Evolutionary conservation across 495 filamentous ascomycete genomes (phyloP), one percentile per base, ranked within the genome.

Genomic region (Eremomyces bilateralis): DNA sequence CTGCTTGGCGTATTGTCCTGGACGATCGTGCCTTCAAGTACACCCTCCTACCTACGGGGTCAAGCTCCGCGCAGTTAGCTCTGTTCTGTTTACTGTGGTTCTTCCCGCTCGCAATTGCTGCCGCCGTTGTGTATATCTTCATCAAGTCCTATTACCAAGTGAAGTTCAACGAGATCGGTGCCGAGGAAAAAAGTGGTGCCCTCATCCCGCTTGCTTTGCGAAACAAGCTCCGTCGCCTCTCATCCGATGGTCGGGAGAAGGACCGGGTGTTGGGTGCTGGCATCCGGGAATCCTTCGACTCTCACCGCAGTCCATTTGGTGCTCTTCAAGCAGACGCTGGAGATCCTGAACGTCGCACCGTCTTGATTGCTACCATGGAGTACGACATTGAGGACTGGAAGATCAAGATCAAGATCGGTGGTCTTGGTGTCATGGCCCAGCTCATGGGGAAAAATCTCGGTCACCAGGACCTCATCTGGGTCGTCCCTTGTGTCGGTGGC

Each of bases 321-420:
- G n/a, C n/a, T n/a, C n/a, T n/a, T n/a, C 41, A 59, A 53, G 39
- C 58, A 59, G 2, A 54, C 41, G 61, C 47, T 8, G 51, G 59
- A 15, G 56, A 53, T 21, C 54, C 57, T 1, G 54, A 52, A 15
- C 53, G 63, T 20, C 54, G 66, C 15, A 70, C 63, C 24, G 65
- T 75, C 1, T 57, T 78, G 6, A 68, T 77, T 29, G 71, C 72
- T 4, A 77, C 71, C 15, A 74, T 79, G 64, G 73, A 77, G 47
- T 79, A 77, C 45, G 68, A 76, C 34, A 73, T 79, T 39, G 71
- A 75, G 24, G 73, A 77, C 45, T 77, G 72, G 63, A 58, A 49
- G 0, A 75, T 79, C 46, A 76, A 72, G 47, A 69, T 78, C 51
- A 79, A 79, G 50, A 77, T 78, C 35, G 73, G 73, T 37, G 73